A percentile compares a stretch with the other conserved stretches of the same genome.
Conservation (phyloP, 208 protist species). For the Acanthamoeba lenticulata region DNA sequence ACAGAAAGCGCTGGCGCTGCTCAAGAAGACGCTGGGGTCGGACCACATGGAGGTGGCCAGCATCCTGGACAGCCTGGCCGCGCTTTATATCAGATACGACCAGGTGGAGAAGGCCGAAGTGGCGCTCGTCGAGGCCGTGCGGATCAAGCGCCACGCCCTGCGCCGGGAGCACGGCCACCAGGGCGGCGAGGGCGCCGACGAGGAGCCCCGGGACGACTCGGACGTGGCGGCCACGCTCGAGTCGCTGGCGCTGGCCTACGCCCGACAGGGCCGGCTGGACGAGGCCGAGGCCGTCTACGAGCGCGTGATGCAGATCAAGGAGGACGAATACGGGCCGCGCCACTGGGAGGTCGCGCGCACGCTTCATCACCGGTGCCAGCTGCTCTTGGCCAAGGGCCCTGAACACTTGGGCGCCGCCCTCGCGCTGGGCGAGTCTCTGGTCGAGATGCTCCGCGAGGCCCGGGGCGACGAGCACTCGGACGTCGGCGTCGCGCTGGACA, state of each 20-base stretch:
- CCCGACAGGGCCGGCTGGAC: background rate
- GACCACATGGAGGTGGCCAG: background rate
- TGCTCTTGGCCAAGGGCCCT: background rate
- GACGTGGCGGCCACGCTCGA: background rate
- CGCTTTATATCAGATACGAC: slow-evolving; percentile 14
- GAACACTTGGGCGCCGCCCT: background rate
- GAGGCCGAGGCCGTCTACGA: slow-evolving; percentile 25
- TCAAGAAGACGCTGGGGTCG: slow-evolving; percentile 28
- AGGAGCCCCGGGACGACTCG: background rate
- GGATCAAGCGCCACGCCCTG: background rate
- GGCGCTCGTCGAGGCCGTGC: background rate
- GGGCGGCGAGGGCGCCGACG: no score
- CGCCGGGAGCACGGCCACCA: no score
- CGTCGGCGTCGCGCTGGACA: background rate
- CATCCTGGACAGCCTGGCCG: background rate
- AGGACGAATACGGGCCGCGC: background rate
- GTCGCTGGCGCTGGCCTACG: background rate
- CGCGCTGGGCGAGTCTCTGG: background rate
- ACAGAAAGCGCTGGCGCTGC: background rate
- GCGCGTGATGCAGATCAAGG: slow-evolving; percentile 5
- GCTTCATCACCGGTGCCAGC: background rate
- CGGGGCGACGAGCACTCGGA: slow-evolving; percentile 1
- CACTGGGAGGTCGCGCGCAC: slow-evolving; percentile 46
- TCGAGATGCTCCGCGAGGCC: background rate
- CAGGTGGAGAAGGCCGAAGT: slow-evolving; percentile 35